These are phyloP conservation scores for Talaromyces sp. DNA, from an alignment of 2,329 filamentous ascomycete species.

Conservation along the genomic window DNA sequence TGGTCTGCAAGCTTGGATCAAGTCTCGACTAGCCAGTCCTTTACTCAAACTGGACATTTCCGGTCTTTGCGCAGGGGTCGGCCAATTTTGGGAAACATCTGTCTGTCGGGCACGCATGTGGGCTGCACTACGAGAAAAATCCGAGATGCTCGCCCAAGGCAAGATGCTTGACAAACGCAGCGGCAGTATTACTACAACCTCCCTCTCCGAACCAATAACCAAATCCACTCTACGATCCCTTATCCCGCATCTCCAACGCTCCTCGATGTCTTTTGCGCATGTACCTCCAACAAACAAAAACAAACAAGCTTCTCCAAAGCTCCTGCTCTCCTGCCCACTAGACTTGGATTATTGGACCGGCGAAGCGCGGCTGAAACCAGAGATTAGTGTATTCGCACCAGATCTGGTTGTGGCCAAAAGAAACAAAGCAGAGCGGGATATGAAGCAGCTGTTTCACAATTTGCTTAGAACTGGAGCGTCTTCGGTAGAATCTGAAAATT, in stretches of 20 bases:
- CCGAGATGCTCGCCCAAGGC: slow-evolving; percentile 14
- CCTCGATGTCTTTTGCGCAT: slow-evolving; percentile 27
- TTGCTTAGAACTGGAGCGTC: slow-evolving; percentile 19
- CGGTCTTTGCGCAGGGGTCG: slow-evolving; percentile 37
- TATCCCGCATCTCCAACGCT: slow-evolving; percentile 32
- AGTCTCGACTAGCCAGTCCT: slow-evolving; percentile 27
- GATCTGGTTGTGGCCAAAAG: slow-evolving; percentile 4
- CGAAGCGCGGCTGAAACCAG: slow-evolving; percentile 32
- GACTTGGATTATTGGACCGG: slow-evolving; percentile 35
- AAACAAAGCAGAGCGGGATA: slow-evolving; percentile 31
- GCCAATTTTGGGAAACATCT: slow-evolving; percentile 36
- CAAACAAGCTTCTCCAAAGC: slow-evolving; percentile 6
- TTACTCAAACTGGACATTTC: slow-evolving; percentile 33
- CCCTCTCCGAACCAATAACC: slow-evolving; percentile 13
- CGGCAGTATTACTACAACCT: not conserved
- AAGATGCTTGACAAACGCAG: not conserved
- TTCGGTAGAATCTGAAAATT: slow-evolving; percentile 8
- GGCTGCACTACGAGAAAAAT: slow-evolving; percentile 26
- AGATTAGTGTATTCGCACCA: slow-evolving; percentile 26
- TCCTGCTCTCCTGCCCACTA: slow-evolving; percentile 31
- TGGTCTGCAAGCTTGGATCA: slow-evolving; percentile 29
- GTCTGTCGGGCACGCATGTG: slow-evolving; percentile 34
- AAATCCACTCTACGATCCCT: slow-evolving; percentile 22
- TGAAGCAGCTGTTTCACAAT: slow-evolving; percentile 33
- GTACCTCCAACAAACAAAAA: not conserved